Percentiles rank a stretch among this genome's conserved stretches.
Evolutionary conservation across 805 yeast species (phyloP).

Genomic region (Wickerhamiella musiphila): DNA sequence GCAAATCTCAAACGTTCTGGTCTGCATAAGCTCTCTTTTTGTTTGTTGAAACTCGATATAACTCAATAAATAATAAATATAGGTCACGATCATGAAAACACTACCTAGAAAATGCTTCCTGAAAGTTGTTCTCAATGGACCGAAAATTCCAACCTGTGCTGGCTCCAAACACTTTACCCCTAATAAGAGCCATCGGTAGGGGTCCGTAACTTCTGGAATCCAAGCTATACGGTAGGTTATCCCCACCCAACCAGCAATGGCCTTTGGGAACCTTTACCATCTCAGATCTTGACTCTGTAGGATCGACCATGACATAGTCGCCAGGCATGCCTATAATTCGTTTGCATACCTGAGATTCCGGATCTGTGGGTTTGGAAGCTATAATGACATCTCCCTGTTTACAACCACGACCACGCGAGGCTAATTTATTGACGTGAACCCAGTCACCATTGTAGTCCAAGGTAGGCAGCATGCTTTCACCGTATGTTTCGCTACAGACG

Average conservation of each 20-base stretch:
- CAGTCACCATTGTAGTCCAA: constrained; percentile 56
- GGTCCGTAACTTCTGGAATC: constrained; percentile 83
- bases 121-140: not conserved
- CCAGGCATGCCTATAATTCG: constrained; percentile 95
- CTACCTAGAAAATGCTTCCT: too few species aligned
- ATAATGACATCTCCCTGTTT: constrained; percentile 76
- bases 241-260: constrained; percentile 96
- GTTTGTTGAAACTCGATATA: too few species aligned
- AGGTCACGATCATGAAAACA: too few species aligned
- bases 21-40: too few species aligned
- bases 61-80: too few species aligned
- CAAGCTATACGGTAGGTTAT: constrained; percentile 67
- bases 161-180: constrained; percentile 57
- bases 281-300: constrained; percentile 30
- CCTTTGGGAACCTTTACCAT: constrained; percentile 77
- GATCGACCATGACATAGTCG: constrained; percentile 66
- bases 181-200: constrained; percentile 74
- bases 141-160: constrained; percentile 5
- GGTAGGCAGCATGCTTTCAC: constrained; percentile 94
- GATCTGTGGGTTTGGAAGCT: constrained; percentile 79
- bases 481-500: constrained; percentile 68
- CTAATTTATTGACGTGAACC: constrained; percentile 53
- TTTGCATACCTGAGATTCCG: constrained; percentile 73
- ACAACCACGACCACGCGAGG: constrained; percentile 46
- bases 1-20: too few species aligned